phyloP scores from a whole-genome alignment of 108 stramenopile genomes.

The Stephanodiscus triporus region DNA sequence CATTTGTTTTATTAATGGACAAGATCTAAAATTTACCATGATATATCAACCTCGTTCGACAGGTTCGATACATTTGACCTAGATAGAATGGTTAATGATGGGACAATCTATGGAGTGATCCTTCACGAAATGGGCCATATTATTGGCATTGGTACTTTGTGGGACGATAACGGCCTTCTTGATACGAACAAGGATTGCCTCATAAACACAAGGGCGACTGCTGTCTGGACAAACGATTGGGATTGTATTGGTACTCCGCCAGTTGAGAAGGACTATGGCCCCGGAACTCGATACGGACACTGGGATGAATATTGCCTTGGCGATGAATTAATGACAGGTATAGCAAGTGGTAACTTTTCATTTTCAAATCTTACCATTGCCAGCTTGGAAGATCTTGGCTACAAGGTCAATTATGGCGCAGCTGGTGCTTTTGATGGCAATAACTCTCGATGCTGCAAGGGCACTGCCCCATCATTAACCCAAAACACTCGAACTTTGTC shows the following conservation, averaged over 20 bases:
- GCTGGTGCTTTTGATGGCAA: constrained; percentile 15
- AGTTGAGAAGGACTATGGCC: constrained; percentile 32
- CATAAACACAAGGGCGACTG: neutral
- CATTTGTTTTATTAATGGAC: neutral
- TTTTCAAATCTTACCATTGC: constrained; percentile 40
- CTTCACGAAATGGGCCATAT: constrained; percentile 58
- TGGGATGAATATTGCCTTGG: constrained; percentile 45
- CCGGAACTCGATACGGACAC: constrained; percentile 36
- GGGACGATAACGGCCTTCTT: constrained; percentile 23
- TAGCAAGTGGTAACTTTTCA: neutral
- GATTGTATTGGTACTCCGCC: constrained; percentile 14
- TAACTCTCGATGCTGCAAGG: neutral
- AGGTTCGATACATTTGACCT: constrained; percentile 31
- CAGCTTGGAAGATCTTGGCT: constrained; percentile 39
- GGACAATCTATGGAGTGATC: constrained; percentile 23
- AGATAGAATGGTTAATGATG: constrained; percentile 12
- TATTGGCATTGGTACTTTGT: constrained; percentile 46
- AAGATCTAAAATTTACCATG: no score
- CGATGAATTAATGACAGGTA: constrained; percentile 50
- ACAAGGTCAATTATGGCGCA: constrained; percentile 19
- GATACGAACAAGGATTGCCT: neutral
- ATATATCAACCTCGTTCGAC: constrained; percentile 1
- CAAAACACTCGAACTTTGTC: no score
- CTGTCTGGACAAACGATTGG: constrained; percentile 11
- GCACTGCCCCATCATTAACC: no score